Conservation (phyloP, 2,329 filamentous ascomycete genomes). For the Metarhizium album region DNA sequence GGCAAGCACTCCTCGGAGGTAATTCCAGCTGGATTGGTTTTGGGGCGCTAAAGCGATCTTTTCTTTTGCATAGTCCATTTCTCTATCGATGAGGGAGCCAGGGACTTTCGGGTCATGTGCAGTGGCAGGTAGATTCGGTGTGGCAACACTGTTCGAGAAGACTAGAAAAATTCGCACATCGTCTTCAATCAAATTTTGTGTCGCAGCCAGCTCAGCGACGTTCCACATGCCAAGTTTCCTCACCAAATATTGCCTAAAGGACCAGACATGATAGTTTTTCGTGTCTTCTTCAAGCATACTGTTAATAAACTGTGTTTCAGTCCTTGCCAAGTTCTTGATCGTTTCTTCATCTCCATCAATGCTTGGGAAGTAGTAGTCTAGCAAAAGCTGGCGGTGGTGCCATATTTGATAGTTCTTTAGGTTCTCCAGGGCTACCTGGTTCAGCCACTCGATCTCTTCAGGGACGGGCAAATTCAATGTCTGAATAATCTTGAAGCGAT, state of each 20-base stretch:
- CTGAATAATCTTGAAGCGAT: conserved; percentile 71
- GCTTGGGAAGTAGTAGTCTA: conserved; percentile 46
- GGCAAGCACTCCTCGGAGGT: conserved; percentile 64
- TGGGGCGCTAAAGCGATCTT: conserved; percentile 75
- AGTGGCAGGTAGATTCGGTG: conserved; percentile 35
- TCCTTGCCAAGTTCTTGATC: conserved; percentile 45
- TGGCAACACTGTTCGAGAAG: conserved; percentile 50
- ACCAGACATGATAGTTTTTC: conserved; percentile 99
- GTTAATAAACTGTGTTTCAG: conserved; percentile 66
- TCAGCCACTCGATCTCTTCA: conserved; percentile 77
- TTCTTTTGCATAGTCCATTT: conserved; percentile 62
- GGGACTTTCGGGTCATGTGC: conserved; percentile 47
- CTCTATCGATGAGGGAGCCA: conserved; percentile 55
- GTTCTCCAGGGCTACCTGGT: conserved; percentile 68
- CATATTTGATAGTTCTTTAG: conserved; percentile 99
- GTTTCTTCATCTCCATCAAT: conserved; percentile 49
- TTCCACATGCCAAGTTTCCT: conserved; percentile 57
- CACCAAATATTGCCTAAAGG: conserved; percentile 69
- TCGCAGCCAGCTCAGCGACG: conserved; percentile 59
- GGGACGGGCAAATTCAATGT: conserved; percentile 52
- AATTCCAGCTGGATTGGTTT: conserved; percentile 93
- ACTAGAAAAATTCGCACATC: conserved; percentile 91
- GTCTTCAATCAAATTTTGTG: conserved; percentile 60
- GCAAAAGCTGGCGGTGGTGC: conserved; percentile 59
- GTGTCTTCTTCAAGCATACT: conserved; percentile 75